Base-by-base conservation (phyloP, 495 filamentous ascomycete genomes). In the Xylaria cubensis region DNA sequence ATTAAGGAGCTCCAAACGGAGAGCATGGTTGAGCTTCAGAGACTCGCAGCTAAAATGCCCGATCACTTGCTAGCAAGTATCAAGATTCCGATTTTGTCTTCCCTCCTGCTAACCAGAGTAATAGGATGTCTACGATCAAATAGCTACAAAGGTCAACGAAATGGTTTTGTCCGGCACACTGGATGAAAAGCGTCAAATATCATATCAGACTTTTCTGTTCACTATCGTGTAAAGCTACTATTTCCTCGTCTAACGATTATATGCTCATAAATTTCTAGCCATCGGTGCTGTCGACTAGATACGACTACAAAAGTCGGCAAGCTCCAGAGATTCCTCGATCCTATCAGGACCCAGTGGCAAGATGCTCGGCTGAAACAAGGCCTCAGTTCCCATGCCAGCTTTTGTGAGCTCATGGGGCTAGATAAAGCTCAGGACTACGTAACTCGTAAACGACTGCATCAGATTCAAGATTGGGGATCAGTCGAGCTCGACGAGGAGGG, bases 31-130 rank as follows among this genome's bases (percentile, higher is more conserved):
- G 94, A 98, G 80, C 86, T 98, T 67, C 94, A 97, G 70, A 89
- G 93, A 46, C 86, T 99, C 5, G 96, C 96, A 4, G 90, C 92
- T 74, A 93, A 92, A 68, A 97, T 97, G 86, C 89, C 97, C 0
- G 92, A 97, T 76, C 91, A 96, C 74, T 88, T 99, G 67, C 84
- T 95, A 66, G 89, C 91, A 77, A 80, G 88, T 71, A 13, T 29
- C 6, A 15, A 21, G 36, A 67, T 17, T 21, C 29, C 42, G 21
- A 61, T 24, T 29, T 51, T 13, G 4, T 44, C 9, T 53, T 58
- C 48, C 15, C 17, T 44, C 26, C 5, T 50, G 17, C 76, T 80
- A 53, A 81, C 55, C 24, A 66, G 21, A 4, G 41, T 55, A 64
- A 29, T 51, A 90, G 89, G 89, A 88, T 15, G 94, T 97, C 26